A percentile compares a stretch with the other conserved stretches of the same genome.
Conservation (phyloP, 495 filamentous ascomycete species). For the Xylaria cubensis region DNA sequence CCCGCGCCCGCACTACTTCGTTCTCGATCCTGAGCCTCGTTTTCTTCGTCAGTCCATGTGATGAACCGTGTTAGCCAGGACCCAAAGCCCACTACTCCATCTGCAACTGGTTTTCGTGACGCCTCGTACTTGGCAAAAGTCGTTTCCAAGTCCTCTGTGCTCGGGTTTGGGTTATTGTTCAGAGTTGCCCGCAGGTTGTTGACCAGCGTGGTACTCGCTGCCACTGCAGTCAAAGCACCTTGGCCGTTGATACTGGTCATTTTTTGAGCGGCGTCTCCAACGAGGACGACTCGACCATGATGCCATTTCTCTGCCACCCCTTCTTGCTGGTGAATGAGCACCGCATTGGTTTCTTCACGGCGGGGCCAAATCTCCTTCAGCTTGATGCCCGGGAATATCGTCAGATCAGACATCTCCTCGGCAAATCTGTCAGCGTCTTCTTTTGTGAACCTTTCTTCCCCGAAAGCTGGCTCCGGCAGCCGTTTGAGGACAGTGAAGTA, state of each 20-base stretch:
- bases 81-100: not conserved
- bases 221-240: slow-evolving; percentile 41
- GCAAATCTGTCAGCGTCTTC: slow-evolving; percentile 44
- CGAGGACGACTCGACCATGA: slow-evolving; percentile 52
- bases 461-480: slow-evolving; percentile 28
- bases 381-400: slow-evolving; percentile 38
- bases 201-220: slow-evolving; percentile 44
- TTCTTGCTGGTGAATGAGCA: slow-evolving; percentile 46
- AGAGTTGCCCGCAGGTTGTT: slow-evolving; percentile 42
- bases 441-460: slow-evolving; percentile 38
- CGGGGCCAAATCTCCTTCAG: slow-evolving; percentile 44
- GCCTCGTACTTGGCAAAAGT: slow-evolving; percentile 27
- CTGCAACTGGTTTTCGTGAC: not conserved
- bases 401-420: slow-evolving; percentile 33
- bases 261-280: slow-evolving; percentile 62
- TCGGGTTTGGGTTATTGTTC: not conserved
- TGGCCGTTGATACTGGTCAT: slow-evolving; percentile 45
- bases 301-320: slow-evolving; percentile 53
- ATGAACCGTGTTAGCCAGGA: slow-evolving; percentile 16
- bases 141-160: slow-evolving; percentile 21
- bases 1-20: not conserved
- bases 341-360: slow-evolving; percentile 15
- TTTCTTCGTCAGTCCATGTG: slow-evolving; percentile 21
- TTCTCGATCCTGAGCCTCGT: slow-evolving; percentile 24
- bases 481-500: slow-evolving; percentile 49